Evolutionary conservation across 1,139 yeast genomes (phyloP).

Genomic region (Suhomyces bokatorum): DNA sequence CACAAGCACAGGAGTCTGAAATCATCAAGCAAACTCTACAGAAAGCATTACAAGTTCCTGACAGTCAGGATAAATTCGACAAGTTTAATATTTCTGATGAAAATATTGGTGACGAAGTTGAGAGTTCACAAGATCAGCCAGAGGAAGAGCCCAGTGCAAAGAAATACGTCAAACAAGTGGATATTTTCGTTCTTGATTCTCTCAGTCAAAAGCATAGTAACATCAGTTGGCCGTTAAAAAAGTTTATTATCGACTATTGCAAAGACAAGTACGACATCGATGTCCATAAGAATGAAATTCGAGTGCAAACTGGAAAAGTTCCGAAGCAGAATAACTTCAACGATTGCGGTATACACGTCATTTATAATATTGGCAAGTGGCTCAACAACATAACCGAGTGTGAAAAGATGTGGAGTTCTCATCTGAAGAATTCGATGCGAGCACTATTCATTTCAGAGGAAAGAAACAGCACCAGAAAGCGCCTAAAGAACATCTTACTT

Average conservation of each 20-base stretch:
- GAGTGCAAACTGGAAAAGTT: slow-evolving; percentile 54
- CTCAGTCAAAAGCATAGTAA: slow-evolving; percentile 58
- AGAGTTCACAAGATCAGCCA: not conserved
- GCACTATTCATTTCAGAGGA: slow-evolving; percentile 32
- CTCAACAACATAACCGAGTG: slow-evolving; percentile 52
- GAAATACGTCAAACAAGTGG: slow-evolving; percentile 28
- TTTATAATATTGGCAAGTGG: slow-evolving; percentile 73
- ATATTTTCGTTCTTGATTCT: slow-evolving; percentile 78
- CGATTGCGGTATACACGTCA: slow-evolving; percentile 94
- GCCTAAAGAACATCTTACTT: slow-evolving; percentile 29
- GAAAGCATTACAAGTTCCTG: slow-evolving; percentile 12
- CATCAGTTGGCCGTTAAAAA: slow-evolving; percentile 56
- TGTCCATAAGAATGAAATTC: slow-evolving; percentile 45
- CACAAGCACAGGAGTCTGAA: not conserved
- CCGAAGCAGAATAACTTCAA: slow-evolving; percentile 88
- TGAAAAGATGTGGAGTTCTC: slow-evolving; percentile 51
- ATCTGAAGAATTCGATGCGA: slow-evolving; percentile 13
- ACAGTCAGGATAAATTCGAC: slow-evolving; percentile 13
- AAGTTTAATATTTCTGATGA: slow-evolving; percentile 10
- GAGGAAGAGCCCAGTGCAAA: not conserved
- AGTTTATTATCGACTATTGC: slow-evolving; percentile 71
- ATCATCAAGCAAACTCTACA: slow-evolving; percentile 3
- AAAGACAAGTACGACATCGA: slow-evolving; percentile 56
- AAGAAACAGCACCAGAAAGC: slow-evolving; percentile 33
- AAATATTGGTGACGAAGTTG: slow-evolving; percentile 4